These are phyloP conservation scores for Alternaria consortialis DNA, from an alignment of 2,329 filamentous ascomycete species.

Conservation along the genomic window DNA sequence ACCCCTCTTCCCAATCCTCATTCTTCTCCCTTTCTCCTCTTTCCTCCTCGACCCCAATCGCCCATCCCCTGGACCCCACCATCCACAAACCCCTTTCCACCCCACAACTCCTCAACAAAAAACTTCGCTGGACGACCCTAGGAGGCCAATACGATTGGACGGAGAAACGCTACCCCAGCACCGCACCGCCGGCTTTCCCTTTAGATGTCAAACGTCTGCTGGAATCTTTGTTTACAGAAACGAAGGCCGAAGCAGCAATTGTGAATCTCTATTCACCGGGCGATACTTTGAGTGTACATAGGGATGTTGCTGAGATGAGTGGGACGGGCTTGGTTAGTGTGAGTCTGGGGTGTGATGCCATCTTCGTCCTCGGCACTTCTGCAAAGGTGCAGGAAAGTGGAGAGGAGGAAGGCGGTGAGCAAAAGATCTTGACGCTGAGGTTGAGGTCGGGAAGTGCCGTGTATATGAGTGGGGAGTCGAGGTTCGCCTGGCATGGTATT, in stretches of 20 bases:
- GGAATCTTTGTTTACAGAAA: conserved; percentile 75
- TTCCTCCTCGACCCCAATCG: conserved; percentile 30
- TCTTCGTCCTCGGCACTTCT: conserved; percentile 77
- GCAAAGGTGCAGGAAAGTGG: neutral
- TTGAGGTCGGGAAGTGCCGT: conserved; percentile 87
- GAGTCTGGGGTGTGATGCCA: conserved; percentile 86
- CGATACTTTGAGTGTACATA: conserved; percentile 90
- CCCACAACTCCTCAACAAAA: conserved; percentile 76
- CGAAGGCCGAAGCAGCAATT: conserved; percentile 86
- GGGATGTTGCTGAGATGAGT: conserved; percentile 89
- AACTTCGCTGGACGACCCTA: conserved; percentile 91
- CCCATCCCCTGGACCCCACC: conserved; percentile 70
- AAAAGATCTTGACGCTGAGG: conserved; percentile 34
- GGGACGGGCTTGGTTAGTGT: conserved; percentile 82
- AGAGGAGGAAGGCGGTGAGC: conserved; percentile 22
- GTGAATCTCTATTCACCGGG: conserved; percentile 91
- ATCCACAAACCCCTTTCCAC: conserved; percentile 79
- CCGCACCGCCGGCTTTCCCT: conserved; percentile 76
- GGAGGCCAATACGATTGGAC: conserved; percentile 99
- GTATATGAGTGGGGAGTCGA: conserved; percentile 82
- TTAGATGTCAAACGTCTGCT: conserved; percentile 74
- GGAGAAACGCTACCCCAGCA: conserved; percentile 77
- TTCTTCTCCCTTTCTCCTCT: conserved; percentile 61
- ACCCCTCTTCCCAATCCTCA: conserved; percentile 59
- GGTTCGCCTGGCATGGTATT: conserved; percentile 95